Percentiles rank a stretch among this genome's conserved stretches.
These are phyloP conservation scores for Clitopilus passeckerianus DNA, from an alignment of 768 basidiomycete species.

Conservation along the genomic window DNA sequence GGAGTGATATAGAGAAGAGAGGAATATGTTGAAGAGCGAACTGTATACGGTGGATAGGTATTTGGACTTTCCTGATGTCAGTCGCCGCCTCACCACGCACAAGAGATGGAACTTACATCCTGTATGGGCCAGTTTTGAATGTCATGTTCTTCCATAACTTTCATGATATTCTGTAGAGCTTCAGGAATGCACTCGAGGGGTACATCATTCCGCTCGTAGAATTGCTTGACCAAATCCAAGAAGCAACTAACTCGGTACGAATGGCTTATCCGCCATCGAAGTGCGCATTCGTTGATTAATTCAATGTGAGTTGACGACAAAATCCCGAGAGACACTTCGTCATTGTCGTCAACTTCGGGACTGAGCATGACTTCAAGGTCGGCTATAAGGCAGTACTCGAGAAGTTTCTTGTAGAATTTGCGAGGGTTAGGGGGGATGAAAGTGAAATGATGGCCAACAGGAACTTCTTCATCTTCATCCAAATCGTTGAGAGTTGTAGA, in stretches of 20 bases:
- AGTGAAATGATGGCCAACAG: constrained; percentile 74
- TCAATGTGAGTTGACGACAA: constrained; percentile 75
- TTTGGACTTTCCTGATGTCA: constrained; percentile 44
- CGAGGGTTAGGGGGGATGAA: constrained; percentile 89
- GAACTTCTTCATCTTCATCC: constrained; percentile 64
- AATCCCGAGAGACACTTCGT: constrained; percentile 93
- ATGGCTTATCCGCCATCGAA: constrained; percentile 86
- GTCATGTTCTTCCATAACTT: constrained; percentile 65
- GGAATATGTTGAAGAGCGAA: constrained; percentile 79
- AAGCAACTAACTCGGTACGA: constrained; percentile 77
- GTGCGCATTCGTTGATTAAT: constrained; percentile 81
- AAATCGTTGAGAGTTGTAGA: constrained; percentile 32
- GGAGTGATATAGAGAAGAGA: constrained; percentile 78
- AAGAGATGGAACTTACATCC: constrained; percentile 58
- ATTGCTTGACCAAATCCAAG: constrained; percentile 78
- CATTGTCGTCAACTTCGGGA: constrained; percentile 88
- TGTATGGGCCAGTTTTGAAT: constrained; percentile 72
- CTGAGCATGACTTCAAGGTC: constrained; percentile 90
- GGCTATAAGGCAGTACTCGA: constrained; percentile 75
- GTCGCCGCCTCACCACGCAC: constrained; percentile 3
- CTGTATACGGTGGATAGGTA: constrained; percentile 65
- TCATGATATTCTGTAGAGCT: constrained; percentile 69
- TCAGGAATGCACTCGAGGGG: constrained; percentile 95
- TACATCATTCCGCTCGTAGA: constrained; percentile 86
- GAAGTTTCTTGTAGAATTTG: constrained; percentile 78